phyloP scores from a whole-genome alignment of 208 protist species.

The Leishmania mexicana region DNA sequence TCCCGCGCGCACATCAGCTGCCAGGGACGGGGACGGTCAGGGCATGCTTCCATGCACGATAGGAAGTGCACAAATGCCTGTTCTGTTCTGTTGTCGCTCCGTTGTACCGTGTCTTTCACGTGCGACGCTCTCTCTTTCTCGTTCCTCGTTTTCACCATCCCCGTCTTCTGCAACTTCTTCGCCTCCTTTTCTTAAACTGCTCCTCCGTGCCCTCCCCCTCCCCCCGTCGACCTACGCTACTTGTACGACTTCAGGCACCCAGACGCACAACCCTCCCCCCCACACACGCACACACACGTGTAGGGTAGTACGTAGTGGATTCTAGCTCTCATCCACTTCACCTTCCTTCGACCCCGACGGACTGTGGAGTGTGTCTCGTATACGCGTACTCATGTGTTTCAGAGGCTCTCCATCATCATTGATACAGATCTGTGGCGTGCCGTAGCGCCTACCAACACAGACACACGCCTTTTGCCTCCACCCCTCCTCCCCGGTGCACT shows the following conservation, averaged over 20 bases:
- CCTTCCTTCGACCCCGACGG: background rate
- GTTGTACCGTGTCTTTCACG: background rate
- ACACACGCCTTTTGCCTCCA: background rate
- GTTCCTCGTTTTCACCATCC: background rate
- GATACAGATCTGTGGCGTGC: background rate
- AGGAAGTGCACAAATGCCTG: background rate
- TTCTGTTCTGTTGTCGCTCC: background rate
- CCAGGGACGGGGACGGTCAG: background rate
- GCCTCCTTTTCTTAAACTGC: background rate
- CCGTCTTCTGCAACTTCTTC: background rate
- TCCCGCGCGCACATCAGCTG: background rate
- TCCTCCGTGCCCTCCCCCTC: background rate
- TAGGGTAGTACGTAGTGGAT: background rate
- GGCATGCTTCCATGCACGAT: background rate
- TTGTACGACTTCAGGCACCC: background rate
- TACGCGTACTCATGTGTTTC: background rate
- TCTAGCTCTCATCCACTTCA: background rate
- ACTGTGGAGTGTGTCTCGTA: background rate
- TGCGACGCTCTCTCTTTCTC: background rate
- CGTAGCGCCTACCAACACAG: background rate
- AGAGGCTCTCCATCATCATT: background rate
- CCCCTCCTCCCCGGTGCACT: background rate
- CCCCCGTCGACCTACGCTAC: background rate
- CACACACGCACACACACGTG: background rate
- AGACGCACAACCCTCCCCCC: background rate